Evolutionary conservation across 1,284 basidiomycete species (phyloP).

Genomic region (Xerocomus minutiporus): DNA sequence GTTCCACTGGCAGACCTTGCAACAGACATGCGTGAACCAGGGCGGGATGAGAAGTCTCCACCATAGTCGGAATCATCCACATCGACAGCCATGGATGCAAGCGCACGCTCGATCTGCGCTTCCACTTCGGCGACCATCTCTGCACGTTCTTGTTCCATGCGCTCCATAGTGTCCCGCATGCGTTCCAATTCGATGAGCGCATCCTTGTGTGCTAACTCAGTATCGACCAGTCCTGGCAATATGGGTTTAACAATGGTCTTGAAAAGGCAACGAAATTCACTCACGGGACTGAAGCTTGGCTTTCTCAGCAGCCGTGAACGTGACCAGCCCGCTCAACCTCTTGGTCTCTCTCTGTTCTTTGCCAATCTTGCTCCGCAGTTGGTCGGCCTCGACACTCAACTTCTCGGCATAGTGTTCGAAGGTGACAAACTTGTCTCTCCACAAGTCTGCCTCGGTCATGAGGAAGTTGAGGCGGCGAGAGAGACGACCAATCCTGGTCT

Average conservation of each 20-base stretch:
- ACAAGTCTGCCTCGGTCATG: conserved; percentile 86
- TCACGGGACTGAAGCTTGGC: conserved; percentile 66
- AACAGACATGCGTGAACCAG: conserved; percentile 40
- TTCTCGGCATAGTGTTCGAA: conserved; percentile 92
- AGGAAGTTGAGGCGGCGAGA: conserved; percentile 83
- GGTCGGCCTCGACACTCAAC: conserved; percentile 76
- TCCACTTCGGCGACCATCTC: conserved; percentile 87
- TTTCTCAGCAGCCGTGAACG: conserved; percentile 73
- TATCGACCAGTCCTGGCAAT: conserved; percentile 57
- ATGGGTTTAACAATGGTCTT: conserved; percentile 8
- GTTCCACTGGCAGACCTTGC: conserved; percentile 45
- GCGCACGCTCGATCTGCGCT: conserved; percentile 78
- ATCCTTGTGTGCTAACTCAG: conserved; percentile 68
- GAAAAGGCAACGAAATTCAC: conserved; percentile 27
- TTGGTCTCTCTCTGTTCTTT: conserved; percentile 86
- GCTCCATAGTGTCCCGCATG: conserved; percentile 76
- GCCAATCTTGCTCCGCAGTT: conserved; percentile 77
- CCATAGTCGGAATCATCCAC: conserved; percentile 70
- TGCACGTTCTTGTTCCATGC: conserved; percentile 77
- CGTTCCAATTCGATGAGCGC: conserved; percentile 63
- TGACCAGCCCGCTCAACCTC: conserved; percentile 72
- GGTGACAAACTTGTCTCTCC: conserved; percentile 87
- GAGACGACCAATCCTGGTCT: conserved; percentile 83
- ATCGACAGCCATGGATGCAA: conserved; percentile 77
- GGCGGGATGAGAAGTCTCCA: conserved; percentile 46